These are phyloP conservation scores for Myriosclerotinia duriaeana DNA, from an alignment of 2,329 filamentous ascomycete species.

Conservation along the genomic window DNA sequence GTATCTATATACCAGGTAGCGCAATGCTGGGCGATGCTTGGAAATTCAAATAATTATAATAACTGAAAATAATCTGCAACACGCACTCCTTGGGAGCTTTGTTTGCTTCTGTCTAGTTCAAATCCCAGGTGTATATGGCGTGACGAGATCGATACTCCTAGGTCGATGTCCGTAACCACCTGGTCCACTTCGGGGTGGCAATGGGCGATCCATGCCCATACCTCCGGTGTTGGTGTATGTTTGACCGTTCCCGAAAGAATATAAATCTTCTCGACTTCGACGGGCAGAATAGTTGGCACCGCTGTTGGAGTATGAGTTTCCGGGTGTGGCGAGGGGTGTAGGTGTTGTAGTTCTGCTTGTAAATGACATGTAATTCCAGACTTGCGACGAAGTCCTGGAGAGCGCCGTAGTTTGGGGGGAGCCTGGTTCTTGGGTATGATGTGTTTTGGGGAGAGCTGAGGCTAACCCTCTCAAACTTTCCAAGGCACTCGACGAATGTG, in stretches of 20 bases:
- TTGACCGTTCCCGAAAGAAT: slow-evolving; percentile 30
- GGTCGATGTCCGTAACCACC: slow-evolving; percentile 54
- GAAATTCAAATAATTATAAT: not conserved
- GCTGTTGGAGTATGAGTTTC: slow-evolving; percentile 33
- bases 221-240: slow-evolving; percentile 42
- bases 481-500: slow-evolving; percentile 34
- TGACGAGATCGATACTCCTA: slow-evolving; percentile 64
- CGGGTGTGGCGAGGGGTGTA: slow-evolving; percentile 33
- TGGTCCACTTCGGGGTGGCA: slow-evolving; percentile 54
- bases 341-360: slow-evolving; percentile 31
- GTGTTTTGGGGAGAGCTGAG: slow-evolving; percentile 33
- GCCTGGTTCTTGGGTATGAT: slow-evolving; percentile 21
- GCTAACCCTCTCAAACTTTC: slow-evolving; percentile 36
- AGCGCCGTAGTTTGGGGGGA: slow-evolving; percentile 28
- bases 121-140: slow-evolving; percentile 44
- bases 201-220: slow-evolving; percentile 52
- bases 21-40: slow-evolving; percentile 3
- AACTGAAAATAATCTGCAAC: not conserved
- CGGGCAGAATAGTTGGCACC: slow-evolving; percentile 27
- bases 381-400: slow-evolving; percentile 31
- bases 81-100: not conserved
- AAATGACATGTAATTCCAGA: slow-evolving; percentile 40
- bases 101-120: not conserved
- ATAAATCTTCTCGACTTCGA: slow-evolving; percentile 33
- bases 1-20: not conserved